Evolutionary conservation across 2,329 filamentous ascomycete genomes (phyloP).

Genomic region (Akanthomyces uredinophilus): DNA sequence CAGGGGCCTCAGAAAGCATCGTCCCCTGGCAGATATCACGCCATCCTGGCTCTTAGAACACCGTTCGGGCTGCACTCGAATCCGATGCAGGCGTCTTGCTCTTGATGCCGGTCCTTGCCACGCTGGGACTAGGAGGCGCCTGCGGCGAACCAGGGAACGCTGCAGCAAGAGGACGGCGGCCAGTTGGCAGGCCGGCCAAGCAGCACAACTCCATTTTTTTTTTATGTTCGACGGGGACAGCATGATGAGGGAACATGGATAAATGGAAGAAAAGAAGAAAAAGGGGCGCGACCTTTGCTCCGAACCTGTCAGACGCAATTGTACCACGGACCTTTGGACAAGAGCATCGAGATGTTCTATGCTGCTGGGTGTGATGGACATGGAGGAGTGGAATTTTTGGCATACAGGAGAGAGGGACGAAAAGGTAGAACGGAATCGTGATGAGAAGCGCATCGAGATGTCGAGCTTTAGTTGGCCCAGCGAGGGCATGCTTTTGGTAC

Average conservation of each 20-base stretch:
- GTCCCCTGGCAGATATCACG: too few species aligned
- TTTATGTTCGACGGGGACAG: too few species aligned
- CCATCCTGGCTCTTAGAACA: too few species aligned
- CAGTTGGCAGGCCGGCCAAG: too few species aligned
- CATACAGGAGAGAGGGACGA: not conserved
- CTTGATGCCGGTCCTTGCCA: too few species aligned
- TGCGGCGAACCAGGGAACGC: not conserved
- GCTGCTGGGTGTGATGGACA: not conserved
- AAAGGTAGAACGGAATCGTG: not conserved
- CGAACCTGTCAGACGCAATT: not conserved
- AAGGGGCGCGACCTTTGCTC: too few species aligned
- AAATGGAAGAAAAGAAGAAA: not conserved
- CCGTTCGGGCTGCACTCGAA: too few species aligned
- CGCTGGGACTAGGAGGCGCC: not conserved
- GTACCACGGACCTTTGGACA: not conserved
- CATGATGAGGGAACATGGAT: too few species aligned
- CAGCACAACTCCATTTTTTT: too few species aligned
- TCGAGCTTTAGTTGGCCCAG: not conserved
- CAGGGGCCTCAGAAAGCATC: too few species aligned
- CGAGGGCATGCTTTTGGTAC: not conserved
- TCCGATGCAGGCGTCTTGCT: too few species aligned
- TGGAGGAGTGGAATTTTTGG: not conserved
- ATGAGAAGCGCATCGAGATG: slow-evolving; percentile 8
- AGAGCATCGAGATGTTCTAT: not conserved
- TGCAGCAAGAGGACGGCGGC: too few species aligned